Base-by-base conservation (phyloP, 2,329 filamentous ascomycete genomes). In the Lithohypha guttulata region DNA sequence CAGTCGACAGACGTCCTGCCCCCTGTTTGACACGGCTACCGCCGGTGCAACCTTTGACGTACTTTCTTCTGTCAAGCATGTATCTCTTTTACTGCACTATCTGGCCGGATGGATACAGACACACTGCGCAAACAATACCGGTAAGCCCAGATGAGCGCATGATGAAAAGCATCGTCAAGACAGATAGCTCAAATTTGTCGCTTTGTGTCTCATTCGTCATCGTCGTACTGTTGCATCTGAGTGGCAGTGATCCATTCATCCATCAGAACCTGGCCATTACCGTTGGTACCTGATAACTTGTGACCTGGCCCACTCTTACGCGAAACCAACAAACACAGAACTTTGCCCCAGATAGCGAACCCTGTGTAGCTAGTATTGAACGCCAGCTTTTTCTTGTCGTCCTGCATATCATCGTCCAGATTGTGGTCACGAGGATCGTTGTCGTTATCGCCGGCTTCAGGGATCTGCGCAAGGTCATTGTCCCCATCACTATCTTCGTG, bases 331-430 rank as follows among this genome's bases (percentile, higher is more conserved):
- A 98, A 70, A 60, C 87, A 96, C 18, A 98, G 68, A 32, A 94
- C 85, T 51, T 85, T 81, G 8, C 91, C 86, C 62, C 94, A 93
- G 55, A 98, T 95, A 52, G 81, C 84, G 62, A 96, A 96, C 6
- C 91, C 89, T 54, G 96, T 86, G 61, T 96, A 98, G 10, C 78
- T 79, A 18, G 89, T 91, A 45, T 81, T 79, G 66, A 95, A 75
- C 14, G 73, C 75, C 51, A 93, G 64, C 59, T 95, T 96, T 67
- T 98, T 95, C 64, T 95, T 93, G 54, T 93, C 82, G 46, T 59
- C 52, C 14, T 32, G 40, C 66, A 65, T 57, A 72, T 73, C 21
- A 60, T 51, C 18, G 67, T 64, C 45, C 62, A 11, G 5, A 8
- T n/a, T 15, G 14, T 8, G n/a, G 21, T 27, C 26, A n/a, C 19